Percentiles rank a stretch among this genome's conserved stretches.
Conservation (phyloP, 1,284 basidiomycete genomes). For the Neonothopanus nambi region DNA sequence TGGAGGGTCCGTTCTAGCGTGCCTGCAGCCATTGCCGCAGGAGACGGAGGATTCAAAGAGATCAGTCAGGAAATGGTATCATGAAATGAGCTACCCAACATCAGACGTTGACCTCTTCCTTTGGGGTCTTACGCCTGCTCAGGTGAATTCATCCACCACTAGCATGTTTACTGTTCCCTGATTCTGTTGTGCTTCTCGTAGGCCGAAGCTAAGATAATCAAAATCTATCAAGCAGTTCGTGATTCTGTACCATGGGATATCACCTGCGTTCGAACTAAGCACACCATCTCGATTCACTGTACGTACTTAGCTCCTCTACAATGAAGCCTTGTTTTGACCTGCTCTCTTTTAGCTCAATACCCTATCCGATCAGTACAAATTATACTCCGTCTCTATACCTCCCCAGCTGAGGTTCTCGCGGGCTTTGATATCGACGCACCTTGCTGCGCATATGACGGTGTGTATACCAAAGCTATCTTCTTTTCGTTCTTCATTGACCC, state of each 20-base stretch:
- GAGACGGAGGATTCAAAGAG: conserved; percentile 49
- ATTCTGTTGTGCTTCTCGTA: conserved; percentile 22
- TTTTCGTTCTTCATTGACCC: not conserved
- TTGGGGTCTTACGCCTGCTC: conserved; percentile 53
- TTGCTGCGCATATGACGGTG: conserved; percentile 56
- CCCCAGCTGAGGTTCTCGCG: conserved; percentile 60
- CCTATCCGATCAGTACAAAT: conserved; percentile 64
- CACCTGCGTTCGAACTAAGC: conserved; percentile 61
- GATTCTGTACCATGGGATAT: conserved; percentile 67
- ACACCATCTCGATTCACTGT: conserved; percentile 64
- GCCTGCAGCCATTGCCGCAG: conserved; percentile 49
- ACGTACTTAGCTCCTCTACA: conserved; percentile 20
- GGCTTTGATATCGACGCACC: conserved; percentile 65
- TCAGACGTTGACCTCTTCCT: conserved; percentile 66
- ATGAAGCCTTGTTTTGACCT: not conserved
- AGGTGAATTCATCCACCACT: conserved; percentile 30
- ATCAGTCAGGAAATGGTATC: conserved; percentile 55
- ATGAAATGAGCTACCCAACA: conserved; percentile 51
- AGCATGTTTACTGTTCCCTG: not conserved
- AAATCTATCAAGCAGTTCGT: conserved; percentile 59
- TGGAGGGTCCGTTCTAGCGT: conserved; percentile 58
- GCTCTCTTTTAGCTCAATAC: conserved; percentile 48
- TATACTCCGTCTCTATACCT: conserved; percentile 53
- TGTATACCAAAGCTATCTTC: too few species aligned
- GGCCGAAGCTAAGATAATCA: conserved; percentile 57